Evolutionary conservation across 768 basidiomycete species (phyloP).

Genomic region (Myochromella boudieri): DNA sequence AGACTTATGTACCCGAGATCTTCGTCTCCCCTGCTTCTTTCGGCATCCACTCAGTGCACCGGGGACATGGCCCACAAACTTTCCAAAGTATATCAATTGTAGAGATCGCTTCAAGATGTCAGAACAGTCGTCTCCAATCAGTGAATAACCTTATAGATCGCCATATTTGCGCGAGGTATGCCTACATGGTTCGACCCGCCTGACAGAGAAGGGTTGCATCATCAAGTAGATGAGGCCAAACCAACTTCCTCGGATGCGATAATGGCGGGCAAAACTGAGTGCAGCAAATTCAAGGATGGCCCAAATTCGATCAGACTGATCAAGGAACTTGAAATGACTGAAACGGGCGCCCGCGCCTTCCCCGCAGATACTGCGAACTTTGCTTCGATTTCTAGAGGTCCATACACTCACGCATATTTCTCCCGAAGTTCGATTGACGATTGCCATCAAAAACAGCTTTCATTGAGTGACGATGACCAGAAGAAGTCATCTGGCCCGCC

Average conservation of each 20-base stretch:
- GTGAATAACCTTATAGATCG: too few relatives aligned
- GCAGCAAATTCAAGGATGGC: conserved; percentile 3
- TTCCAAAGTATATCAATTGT: not conserved
- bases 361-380: conserved; percentile 9
- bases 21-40: conserved; percentile 18
- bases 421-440: too few relatives aligned
- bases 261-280: conserved; percentile 17
- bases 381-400: not conserved
- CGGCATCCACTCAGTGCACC: conserved; percentile 17
- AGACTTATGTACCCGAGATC: conserved; percentile 20
- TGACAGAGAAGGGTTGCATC: conserved; percentile 16
- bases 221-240: conserved; percentile 11
- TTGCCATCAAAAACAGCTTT: too few relatives aligned
- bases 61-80: conserved; percentile 6
- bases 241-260: conserved; percentile 22
- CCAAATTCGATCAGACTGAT: conserved; percentile 15
- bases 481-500: too few relatives aligned
- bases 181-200: conserved; percentile 8
- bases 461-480: too few relatives aligned
- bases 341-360: conserved; percentile 7
- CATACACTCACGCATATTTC: too few relatives aligned
- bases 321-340: conserved; percentile 7
- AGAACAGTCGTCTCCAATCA: not conserved
- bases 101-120: not conserved
- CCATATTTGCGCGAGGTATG: too few relatives aligned